Percentiles rank a stretch among this genome's conserved stretches.
phyloP scores from a whole-genome alignment of 805 yeast species.

The Nakazawaea peltata region DNA sequence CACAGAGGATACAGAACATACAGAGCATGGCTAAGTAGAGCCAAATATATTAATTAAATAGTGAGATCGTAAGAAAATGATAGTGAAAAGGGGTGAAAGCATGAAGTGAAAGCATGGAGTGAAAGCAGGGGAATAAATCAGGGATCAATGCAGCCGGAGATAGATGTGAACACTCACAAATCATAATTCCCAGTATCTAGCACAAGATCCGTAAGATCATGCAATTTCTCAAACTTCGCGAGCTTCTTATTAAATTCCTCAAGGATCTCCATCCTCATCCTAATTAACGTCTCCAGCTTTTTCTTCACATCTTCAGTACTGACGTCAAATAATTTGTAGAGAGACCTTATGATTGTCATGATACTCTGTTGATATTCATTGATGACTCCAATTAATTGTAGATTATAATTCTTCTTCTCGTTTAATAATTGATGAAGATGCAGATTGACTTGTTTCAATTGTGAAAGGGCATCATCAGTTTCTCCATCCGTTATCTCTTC shows the following conservation, averaged over 20 bases:
- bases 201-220: neutral
- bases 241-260: slow-evolving; percentile 3
- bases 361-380: slow-evolving; percentile 11
- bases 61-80: too few relatives aligned
- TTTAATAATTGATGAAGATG: slow-evolving; percentile 1
- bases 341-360: slow-evolving; percentile 1
- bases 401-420: slow-evolving; percentile 9
- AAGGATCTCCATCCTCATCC: neutral
- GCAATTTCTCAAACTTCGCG: neutral
- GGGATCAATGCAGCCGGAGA: too few relatives aligned
- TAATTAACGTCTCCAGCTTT: slow-evolving; percentile 3
- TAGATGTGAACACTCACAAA: too few relatives aligned
- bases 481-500: neutral
- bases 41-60: too few relatives aligned
- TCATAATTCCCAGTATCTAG: neutral
- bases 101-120: too few relatives aligned
- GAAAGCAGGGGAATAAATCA: too few relatives aligned
- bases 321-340: slow-evolving; percentile 4
- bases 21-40: too few relatives aligned
- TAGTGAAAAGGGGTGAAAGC: too few relatives aligned
- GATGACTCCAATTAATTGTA: slow-evolving; percentile 3
- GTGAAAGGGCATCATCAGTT: neutral
- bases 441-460: neutral
- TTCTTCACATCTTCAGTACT: neutral
- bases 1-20: too few relatives aligned